Evolutionary conservation across 129 eudicot species (phyloP), one percentile per base, ranked within the genome.

Genomic region (Logfia minima): DNA sequence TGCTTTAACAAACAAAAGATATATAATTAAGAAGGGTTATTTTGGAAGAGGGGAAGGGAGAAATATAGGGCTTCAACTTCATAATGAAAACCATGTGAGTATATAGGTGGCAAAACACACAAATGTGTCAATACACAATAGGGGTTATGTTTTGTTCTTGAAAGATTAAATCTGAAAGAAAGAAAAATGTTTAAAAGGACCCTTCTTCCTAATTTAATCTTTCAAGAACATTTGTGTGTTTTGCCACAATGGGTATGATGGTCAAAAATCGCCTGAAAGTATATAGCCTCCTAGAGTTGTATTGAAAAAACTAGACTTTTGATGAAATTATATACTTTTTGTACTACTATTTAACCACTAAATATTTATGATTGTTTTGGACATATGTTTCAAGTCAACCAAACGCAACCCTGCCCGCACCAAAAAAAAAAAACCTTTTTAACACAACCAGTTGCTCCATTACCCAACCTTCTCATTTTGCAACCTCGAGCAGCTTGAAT

Each of bases 1-100:
- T 94, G 92, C 56, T 51, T 72, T 19, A 73, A 45, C 56, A 29
- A 24, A 3, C 16, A 18, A 26, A 28, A 64, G 4, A 58, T 58
- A 64, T 2, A 9, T 14, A 29, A 13, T 31, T 64, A 17, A 14
- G 22, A 64, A 64, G 19, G 43, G 21, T 64, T 24, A 13, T 29
- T 3, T 48, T 48, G 6, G n/a, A 48, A 48, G 6, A 48, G 55
- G 55, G 5, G 17, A 48, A 26, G 16, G 4, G 41, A 64, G 10
- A 64, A 64, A 64, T 32, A 63, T 17, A 63, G 3, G 68, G 32
- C 37, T 63, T 63, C 34, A 64, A 32, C 45, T 66, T 32, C 48
- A 66, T n/a, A 66, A 66, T 34, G 21, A 32, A 34, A 66, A 29
- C 10, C 70, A 65, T 65, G 70, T 2, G 41, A 29, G 41, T 65